phyloP scores from a whole-genome alignment of 2,329 filamentous ascomycete species.

The Colletotrichum endophyticum region DNA sequence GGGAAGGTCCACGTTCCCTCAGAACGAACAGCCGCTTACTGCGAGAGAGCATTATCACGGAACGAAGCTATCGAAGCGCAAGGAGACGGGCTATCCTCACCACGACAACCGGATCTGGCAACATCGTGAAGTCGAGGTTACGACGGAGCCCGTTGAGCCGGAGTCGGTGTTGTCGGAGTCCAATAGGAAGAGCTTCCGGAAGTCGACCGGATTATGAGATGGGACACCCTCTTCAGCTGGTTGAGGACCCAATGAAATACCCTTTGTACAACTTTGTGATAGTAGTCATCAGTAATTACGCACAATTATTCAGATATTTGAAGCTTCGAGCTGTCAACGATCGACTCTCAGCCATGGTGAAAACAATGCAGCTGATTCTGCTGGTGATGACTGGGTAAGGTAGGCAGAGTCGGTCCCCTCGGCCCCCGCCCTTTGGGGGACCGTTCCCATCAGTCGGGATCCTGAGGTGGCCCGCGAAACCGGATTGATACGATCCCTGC shows the following conservation, averaged over 20 bases:
- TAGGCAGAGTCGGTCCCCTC: not conserved
- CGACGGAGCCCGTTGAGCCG: constrained; percentile 17
- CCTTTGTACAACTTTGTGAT: not conserved
- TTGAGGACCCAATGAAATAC: not conserved
- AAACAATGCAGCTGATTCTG: not conserved
- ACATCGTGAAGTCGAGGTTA: constrained; percentile 14
- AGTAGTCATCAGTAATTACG: not conserved
- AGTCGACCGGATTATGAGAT: not conserved
- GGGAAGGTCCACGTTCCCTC: not conserved
- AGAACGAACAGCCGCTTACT: not conserved
- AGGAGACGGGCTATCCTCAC: not conserved
- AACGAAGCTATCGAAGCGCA: not conserved
- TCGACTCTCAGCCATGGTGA: not conserved
- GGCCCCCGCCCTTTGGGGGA: not conserved
- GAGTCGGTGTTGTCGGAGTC: not conserved
- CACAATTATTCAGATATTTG: not conserved
- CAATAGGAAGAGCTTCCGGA: constrained; percentile 2
- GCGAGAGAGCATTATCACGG: constrained; percentile 11
- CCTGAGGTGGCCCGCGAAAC: not conserved
- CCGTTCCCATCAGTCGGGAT: not conserved
- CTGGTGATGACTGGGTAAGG: not conserved
- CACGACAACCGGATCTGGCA: constrained; percentile 15
- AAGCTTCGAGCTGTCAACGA: not conserved
- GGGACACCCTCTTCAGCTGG: not conserved
- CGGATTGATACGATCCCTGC: not conserved